Conservation (phyloP, 2,329 filamentous ascomycete genomes). For the Anthostomella pinea region DNA sequence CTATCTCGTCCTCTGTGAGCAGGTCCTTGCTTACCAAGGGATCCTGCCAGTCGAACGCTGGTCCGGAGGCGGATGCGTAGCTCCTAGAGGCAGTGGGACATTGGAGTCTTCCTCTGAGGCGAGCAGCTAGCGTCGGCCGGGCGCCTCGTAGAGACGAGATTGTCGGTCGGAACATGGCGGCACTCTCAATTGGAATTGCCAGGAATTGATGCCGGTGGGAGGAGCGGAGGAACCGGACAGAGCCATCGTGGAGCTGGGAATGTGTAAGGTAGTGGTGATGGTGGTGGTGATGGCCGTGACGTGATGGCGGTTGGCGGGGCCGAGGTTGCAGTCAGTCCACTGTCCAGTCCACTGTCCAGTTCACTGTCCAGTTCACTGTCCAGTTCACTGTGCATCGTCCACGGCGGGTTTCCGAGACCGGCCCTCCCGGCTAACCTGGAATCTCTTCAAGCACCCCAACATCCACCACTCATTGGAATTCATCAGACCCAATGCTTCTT, state of each 20-base stretch:
- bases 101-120: constrained; percentile 12
- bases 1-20: constrained; percentile 85
- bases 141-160: constrained; percentile 18
- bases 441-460: too few relatives aligned
- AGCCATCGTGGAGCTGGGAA: too few relatives aligned
- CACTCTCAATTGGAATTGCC: constrained; percentile 9
- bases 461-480: too few relatives aligned
- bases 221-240: too few relatives aligned
- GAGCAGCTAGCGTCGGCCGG: constrained; percentile 12
- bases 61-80: constrained; percentile 29
- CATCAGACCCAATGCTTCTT: too few relatives aligned
- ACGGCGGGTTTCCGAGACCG: background rate
- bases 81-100: constrained; percentile 12
- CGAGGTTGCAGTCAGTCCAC: background rate
- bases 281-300: background rate
- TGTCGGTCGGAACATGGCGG: constrained; percentile 25
- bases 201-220: constrained; percentile 5
- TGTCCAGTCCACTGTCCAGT: background rate
- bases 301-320: background rate
- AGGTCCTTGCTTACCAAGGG: constrained; percentile 72
- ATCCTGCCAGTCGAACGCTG: constrained; percentile 84
- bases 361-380: background rate
- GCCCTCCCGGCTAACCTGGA: background rate
- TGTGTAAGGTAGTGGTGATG: too few relatives aligned
- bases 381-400: too few relatives aligned